phyloP scores from a whole-genome alignment of 129 eudicot genomes.

The Lactuca saligna region DNA sequence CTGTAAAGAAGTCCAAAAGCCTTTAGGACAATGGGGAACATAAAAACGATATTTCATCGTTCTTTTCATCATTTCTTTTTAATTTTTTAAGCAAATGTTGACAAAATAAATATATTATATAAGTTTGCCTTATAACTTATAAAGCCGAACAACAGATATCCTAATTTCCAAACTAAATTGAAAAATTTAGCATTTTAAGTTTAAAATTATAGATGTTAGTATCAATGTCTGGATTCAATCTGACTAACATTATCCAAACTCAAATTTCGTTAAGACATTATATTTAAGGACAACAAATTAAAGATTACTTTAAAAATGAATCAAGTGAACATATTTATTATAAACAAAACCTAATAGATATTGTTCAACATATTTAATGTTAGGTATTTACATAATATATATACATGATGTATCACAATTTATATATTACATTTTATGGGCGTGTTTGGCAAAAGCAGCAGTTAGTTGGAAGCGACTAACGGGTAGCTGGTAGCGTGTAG shows the following conservation, averaged over 20 bases:
- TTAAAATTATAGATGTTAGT: background rate
- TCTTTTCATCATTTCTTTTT: slow-evolving; percentile 2
- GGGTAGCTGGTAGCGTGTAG: too few species aligned
- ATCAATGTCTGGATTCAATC: background rate
- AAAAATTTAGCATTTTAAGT: too few species aligned
- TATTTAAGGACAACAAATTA: background rate
- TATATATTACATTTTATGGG: too few species aligned
- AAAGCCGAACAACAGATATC: background rate
- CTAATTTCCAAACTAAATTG: background rate
- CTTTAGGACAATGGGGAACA: slow-evolving; percentile 5
- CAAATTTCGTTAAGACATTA: background rate
- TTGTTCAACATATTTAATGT: background rate
- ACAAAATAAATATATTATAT: background rate
- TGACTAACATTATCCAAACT: background rate
- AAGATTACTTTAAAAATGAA: too few species aligned
- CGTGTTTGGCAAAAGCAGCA: too few species aligned
- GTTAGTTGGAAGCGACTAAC: too few species aligned
- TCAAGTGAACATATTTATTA: too few species aligned
- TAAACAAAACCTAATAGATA: too few species aligned
- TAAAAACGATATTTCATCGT: slow-evolving; percentile 6
- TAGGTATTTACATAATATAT: background rate
- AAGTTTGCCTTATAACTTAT: background rate
- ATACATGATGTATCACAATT: background rate
- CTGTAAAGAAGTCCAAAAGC: slow-evolving; percentile 32
- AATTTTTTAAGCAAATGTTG: slow-evolving; percentile 1